Conservation (phyloP, 495 filamentous ascomycete genomes). For the Polyplosphaeria fusca region DNA sequence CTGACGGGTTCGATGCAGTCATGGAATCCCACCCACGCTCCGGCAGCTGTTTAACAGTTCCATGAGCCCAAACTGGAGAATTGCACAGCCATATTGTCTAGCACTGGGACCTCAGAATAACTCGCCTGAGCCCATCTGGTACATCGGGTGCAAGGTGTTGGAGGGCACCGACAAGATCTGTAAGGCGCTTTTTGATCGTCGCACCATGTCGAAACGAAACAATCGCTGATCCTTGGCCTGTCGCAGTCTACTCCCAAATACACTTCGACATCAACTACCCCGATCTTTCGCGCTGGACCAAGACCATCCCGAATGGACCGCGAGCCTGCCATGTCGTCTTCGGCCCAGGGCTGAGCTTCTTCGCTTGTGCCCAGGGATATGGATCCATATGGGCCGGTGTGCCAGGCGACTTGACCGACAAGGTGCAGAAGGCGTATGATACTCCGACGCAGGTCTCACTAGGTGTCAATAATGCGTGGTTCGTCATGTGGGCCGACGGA, state of each 20-base stretch:
- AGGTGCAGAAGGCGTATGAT: conserved; percentile 33
- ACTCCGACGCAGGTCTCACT: conserved; percentile 28
- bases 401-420: conserved; percentile 27
- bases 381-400: conserved; percentile 32
- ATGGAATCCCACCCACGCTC: conserved; percentile 28
- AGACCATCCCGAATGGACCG: conserved; percentile 19
- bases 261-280: conserved; percentile 32
- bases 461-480: conserved; percentile 32
- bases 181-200: background rate
- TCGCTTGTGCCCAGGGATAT: conserved; percentile 20
- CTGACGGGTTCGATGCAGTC: conserved; percentile 10
- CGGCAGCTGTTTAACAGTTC: conserved; percentile 31
- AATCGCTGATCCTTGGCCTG: background rate
- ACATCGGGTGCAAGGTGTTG: conserved; percentile 30
- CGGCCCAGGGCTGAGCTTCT: conserved; percentile 21
- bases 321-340: conserved; percentile 20
- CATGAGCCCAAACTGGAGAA: conserved; percentile 28
- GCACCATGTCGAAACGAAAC: conserved; percentile 12
- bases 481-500: conserved; percentile 34
- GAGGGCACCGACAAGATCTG: conserved; percentile 31
- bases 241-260: conserved; percentile 29
- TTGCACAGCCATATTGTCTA: conserved; percentile 31
- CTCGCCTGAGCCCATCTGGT: conserved; percentile 28
- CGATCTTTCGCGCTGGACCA: conserved; percentile 26
- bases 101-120: conserved; percentile 26